Conservation (phyloP, 495 filamentous ascomycete genomes). For the Sphaerosporella brunnea region DNA sequence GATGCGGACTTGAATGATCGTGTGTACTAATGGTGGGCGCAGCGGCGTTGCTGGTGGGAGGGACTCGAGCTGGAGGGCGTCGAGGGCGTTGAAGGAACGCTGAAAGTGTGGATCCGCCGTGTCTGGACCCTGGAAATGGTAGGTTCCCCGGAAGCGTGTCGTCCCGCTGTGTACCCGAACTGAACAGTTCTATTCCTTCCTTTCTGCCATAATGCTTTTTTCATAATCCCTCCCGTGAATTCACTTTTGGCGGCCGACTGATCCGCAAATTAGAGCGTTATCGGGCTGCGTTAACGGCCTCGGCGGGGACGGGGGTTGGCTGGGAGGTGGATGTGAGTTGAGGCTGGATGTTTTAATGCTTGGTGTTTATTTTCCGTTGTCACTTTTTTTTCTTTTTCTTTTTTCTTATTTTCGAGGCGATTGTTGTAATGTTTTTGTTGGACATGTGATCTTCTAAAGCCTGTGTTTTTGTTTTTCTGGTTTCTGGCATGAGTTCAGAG, state of each 20-base stretch:
- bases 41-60: slow-evolving; percentile 94
- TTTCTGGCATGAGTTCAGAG: too few relatives aligned
- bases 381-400: too few relatives aligned
- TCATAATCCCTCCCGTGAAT: slow-evolving; percentile 25
- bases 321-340: not conserved
- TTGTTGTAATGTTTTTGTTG: too few relatives aligned
- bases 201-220: not conserved
- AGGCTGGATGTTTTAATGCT: too few relatives aligned
- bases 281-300: slow-evolving; percentile 52
- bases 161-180: too few relatives aligned
- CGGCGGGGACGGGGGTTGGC: not conserved
- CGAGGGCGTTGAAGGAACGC: slow-evolving; percentile 73
- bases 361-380: too few relatives aligned
- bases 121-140: slow-evolving; percentile 99
- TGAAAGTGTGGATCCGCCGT: slow-evolving; percentile 94
- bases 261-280: slow-evolving; percentile 46
- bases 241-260: slow-evolving; percentile 14
- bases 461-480: too few relatives aligned
- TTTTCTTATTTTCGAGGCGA: too few relatives aligned
- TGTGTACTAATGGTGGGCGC: too few relatives aligned
- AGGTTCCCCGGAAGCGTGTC: slow-evolving; percentile 18
- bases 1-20: too few relatives aligned
- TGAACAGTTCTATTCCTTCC: not conserved
- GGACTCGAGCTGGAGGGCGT: slow-evolving; percentile 82
- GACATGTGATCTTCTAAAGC: too few relatives aligned